phyloP scores from a whole-genome alignment of 176 grass and related monocot species.

The Oropetium thomaeum region DNA sequence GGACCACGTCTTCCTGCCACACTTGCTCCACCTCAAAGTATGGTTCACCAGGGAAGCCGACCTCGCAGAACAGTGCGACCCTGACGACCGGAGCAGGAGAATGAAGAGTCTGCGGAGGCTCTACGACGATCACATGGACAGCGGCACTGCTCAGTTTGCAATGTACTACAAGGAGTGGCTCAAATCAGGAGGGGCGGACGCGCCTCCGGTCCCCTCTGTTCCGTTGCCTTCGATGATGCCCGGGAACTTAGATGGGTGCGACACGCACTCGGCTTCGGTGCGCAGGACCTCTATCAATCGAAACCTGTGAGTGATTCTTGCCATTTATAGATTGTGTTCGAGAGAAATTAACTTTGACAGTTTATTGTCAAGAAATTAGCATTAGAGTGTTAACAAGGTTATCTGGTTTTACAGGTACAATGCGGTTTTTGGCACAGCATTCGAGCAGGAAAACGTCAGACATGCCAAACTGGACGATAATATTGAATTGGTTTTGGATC shows the following conservation, averaged over 20 bases:
- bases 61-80: slow-evolving; percentile 39
- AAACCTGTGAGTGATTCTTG: slow-evolving; percentile 61
- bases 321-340: not conserved
- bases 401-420: slow-evolving; percentile 61
- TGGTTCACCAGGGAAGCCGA: slow-evolving; percentile 72
- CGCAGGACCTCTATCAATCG: slow-evolving; percentile 62
- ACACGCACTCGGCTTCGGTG: slow-evolving; percentile 51
- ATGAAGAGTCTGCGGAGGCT: slow-evolving; percentile 61
- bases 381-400: not conserved
- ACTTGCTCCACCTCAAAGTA: slow-evolving; percentile 90
- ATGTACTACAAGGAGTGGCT: slow-evolving; percentile 98
- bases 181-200: slow-evolving; percentile 45
- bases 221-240: slow-evolving; percentile 50
- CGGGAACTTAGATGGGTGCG: not conserved
- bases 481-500: slow-evolving; percentile 31
- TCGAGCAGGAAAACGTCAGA: slow-evolving; percentile 40
- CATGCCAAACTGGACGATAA: slow-evolving; percentile 43
- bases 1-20: slow-evolving; percentile 92
- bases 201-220: slow-evolving; percentile 58
- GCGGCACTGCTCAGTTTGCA: slow-evolving; percentile 75
- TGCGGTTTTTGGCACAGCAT: slow-evolving; percentile 67
- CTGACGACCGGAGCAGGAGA: slow-evolving; percentile 35
- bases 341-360: not conserved
- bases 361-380: slow-evolving; percentile 5
- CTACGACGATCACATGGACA: slow-evolving; percentile 85